Percentiles rank a stretch among this genome's conserved stretches.
Conservation (phyloP, 768 basidiomycete genomes). For the Termitomyces titanicus region DNA sequence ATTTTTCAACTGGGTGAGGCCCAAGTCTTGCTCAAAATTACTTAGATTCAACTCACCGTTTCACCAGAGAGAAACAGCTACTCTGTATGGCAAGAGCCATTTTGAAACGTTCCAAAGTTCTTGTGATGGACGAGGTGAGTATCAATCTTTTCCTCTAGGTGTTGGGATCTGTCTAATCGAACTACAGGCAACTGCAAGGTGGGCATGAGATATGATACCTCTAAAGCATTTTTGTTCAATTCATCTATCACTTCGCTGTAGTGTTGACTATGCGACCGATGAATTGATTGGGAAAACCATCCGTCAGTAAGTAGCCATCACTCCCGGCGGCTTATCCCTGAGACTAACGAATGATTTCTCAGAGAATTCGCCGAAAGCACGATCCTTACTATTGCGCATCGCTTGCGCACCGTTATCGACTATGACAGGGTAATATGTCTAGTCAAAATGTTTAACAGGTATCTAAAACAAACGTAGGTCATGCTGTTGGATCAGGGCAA, state of each 20-base stretch:
- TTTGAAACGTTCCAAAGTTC: conserved; percentile 64
- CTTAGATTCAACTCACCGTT: background rate
- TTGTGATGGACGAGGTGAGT: conserved; percentile 78
- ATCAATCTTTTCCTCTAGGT: background rate
- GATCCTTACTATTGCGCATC: conserved; percentile 81
- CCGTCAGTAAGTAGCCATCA: conserved; percentile 51
- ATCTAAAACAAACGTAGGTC: conserved; percentile 39
- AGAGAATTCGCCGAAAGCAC: conserved; percentile 81
- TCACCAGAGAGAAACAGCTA: conserved; percentile 65
- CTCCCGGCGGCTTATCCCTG: background rate
- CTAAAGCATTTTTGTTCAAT: background rate
- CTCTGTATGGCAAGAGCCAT: conserved; percentile 86
- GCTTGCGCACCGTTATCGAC: conserved; percentile 76
- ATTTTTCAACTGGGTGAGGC: conserved; percentile 78
- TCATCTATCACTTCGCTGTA: conserved; percentile 19
- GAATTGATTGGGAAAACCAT: conserved; percentile 83
- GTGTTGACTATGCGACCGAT: conserved; percentile 86
- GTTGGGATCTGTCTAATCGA: conserved; percentile 5
- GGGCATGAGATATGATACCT: background rate
- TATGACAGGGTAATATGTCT: conserved; percentile 66
- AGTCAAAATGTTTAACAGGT: background rate
- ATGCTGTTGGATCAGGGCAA: conserved; percentile 77
- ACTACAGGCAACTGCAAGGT: conserved; percentile 66
- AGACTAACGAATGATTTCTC: background rate
- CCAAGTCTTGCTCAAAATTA: background rate